Evolutionary conservation across 2,329 filamentous ascomycete genomes (phyloP), one percentile per base, ranked within the genome.

Genomic region (Colletotrichum trifolii): DNA sequence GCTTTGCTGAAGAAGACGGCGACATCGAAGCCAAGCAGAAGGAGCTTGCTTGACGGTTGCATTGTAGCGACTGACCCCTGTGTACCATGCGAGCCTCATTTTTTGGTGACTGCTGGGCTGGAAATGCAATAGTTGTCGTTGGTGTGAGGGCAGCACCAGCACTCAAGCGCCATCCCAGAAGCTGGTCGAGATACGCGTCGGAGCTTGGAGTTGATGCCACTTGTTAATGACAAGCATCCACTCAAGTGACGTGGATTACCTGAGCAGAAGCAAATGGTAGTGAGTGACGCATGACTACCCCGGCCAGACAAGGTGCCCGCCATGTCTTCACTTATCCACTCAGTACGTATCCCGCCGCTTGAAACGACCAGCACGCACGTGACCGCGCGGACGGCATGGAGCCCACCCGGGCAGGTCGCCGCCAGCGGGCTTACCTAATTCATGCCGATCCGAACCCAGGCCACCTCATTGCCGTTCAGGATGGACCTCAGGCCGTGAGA

Each of bases 61-160:
- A 45, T 15, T 25, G 13, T 12, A 12, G 15, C 40, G 52, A 79
- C 85, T 76, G 83, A 87, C 85, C 81, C 85, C 85, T 73, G 85
- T 84, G 74, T 88, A 88, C 84, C 85, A 87, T 69, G 81, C 79
- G 70, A 88, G 76, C 74, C 86, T 84, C 86, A 88, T 87, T 72
- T 25, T 25, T 77, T 84, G 74, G 75, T 70, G 75, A 77, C 75
- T 46, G 67, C 63, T 69, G 53, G 64, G 64, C 60, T 43, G 35
- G 47, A 25, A 46, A 17, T 54, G 49, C 59, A 54, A 46, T 17
- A 60, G 62, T 50, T 64, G 65, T 58, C 50, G 56, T 66, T 64
- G 46, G 59, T 64, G 40, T 55, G 62, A 67, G 61, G 61, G 69
- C 66, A 54, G 59, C 60, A 71, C 62, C 66, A 54, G 59, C 60